phyloP scores from a whole-genome alignment of 148 eudicot species.

The Camellia lanceoleosa region DNA sequence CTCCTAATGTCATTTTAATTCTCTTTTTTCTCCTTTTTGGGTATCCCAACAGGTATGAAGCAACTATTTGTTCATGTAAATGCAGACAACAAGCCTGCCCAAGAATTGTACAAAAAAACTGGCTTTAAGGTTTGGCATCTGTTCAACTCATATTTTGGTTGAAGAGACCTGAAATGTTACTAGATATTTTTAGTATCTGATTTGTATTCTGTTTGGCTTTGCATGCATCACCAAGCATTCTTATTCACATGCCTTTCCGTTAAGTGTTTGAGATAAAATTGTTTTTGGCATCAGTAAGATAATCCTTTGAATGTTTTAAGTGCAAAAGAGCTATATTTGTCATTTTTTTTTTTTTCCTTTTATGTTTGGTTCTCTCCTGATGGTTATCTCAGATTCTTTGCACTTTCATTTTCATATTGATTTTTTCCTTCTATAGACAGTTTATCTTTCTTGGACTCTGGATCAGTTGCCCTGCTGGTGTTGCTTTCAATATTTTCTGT shows the following conservation, averaged over 20 bases:
- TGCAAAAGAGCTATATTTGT: background rate
- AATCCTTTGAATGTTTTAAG: background rate
- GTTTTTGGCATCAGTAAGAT: background rate
- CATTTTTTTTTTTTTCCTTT: background rate
- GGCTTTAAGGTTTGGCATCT: conserved; percentile 61
- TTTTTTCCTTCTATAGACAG: background rate
- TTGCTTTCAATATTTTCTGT: background rate
- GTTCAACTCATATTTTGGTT: background rate
- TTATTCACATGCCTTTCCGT: background rate
- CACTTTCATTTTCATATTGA: background rate
- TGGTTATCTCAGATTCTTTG: background rate
- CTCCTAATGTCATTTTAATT: background rate
- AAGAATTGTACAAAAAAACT: conserved; percentile 57
- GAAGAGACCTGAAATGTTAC: background rate
- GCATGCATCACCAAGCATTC: background rate
- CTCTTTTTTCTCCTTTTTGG: conserved; percentile 2
- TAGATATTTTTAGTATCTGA: background rate
- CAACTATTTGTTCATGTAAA: conserved; percentile 75
- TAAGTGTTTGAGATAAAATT: background rate
- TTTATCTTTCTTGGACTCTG: background rate
- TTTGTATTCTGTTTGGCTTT: background rate
- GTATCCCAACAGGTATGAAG: conserved; percentile 49
- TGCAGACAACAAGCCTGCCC: conserved; percentile 69
- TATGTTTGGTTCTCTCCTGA: background rate
- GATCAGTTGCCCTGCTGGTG: background rate